Evolutionary conservation across 805 yeast species (phyloP).

Genomic region (Metschnikowia proteae): DNA sequence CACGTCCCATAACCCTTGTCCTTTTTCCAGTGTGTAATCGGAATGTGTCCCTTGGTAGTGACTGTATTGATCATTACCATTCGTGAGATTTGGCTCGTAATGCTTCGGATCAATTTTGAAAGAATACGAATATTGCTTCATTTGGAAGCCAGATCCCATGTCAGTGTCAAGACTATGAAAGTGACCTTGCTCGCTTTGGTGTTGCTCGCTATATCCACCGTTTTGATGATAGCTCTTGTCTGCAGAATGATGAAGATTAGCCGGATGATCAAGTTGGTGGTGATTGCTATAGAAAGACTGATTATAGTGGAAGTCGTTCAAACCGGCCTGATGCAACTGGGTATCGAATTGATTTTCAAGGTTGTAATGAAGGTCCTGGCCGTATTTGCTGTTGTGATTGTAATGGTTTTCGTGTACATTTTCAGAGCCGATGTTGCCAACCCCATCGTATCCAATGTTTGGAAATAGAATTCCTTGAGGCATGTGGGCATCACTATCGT

Average conservation of each 20-base stretch:
- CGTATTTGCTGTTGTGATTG: background rate
- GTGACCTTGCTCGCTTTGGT: conserved; percentile 1
- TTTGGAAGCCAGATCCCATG: background rate
- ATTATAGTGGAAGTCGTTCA: background rate
- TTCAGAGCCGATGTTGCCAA: background rate
- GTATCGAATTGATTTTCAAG: background rate
- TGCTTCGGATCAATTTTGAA: background rate
- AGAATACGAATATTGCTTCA: background rate
- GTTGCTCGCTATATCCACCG: background rate
- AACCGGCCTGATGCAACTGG: conserved; percentile 1
- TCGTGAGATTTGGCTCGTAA: background rate
- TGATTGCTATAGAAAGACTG: background rate
- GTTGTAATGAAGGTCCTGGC: background rate
- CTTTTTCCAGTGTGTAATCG: conserved; percentile 1
- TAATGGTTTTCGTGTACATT: background rate
- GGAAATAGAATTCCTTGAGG: background rate
- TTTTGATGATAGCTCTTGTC: background rate
- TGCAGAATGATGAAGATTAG: background rate
- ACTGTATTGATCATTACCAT: background rate
- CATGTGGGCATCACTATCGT: background rate
- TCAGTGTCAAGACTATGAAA: background rate
- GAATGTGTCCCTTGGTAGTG: background rate
- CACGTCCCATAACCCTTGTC: background rate
- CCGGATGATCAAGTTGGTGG: background rate
- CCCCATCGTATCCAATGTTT: background rate